Evolutionary conservation across 2,329 filamentous ascomycete species (phyloP), one percentile per base, ranked within the genome.

Genomic region (Colletotrichum godetiae): DNA sequence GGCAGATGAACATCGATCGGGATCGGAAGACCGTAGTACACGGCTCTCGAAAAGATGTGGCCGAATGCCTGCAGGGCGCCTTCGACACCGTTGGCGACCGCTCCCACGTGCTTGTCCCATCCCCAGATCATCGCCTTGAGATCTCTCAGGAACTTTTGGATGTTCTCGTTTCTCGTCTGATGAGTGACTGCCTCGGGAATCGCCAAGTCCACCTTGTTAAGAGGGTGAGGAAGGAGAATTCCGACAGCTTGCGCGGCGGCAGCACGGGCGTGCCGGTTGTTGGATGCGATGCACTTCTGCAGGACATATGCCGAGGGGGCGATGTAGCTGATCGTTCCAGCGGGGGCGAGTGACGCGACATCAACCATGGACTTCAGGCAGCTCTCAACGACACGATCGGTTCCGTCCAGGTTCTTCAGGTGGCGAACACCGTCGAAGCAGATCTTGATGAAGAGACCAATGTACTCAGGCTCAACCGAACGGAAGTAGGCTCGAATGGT

Each of bases 171-270:
- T 22, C 73, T 56, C 10, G 49, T 59, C 33, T 73, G 72, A 8
- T 67, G n/a, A n/a, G 67, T 79, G 10, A 85, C 81, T 19, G 62
- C 49, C 19, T 80, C 82, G 10, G 83, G 77, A 13, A 91, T 77
- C 4, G 83, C 78, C 13, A 67, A 13, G 29, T 74, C 71, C 60
- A 61, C 56, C 29, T 59, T 52, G 69, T 86, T 86, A 7, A 77
- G 78, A 4, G 87, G 86, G 80, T 96, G 93, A 0, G 94, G 92
- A 1, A 89, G 91, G 5, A 98, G 82, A 13, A 98, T 92, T 0
- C 95, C 95, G 77, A 95, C 90, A 0, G 91, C 89, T 73, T 91
- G 91, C 19, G 94, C 92, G 1, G 92, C 92, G 33, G 92, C 85
- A 49, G 87, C 85, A 46, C 95, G 89, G 6, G 93, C 87, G 67